These are phyloP conservation scores for Trametes maxima DNA, from an alignment of 768 basidiomycete species.

Conservation along the genomic window DNA sequence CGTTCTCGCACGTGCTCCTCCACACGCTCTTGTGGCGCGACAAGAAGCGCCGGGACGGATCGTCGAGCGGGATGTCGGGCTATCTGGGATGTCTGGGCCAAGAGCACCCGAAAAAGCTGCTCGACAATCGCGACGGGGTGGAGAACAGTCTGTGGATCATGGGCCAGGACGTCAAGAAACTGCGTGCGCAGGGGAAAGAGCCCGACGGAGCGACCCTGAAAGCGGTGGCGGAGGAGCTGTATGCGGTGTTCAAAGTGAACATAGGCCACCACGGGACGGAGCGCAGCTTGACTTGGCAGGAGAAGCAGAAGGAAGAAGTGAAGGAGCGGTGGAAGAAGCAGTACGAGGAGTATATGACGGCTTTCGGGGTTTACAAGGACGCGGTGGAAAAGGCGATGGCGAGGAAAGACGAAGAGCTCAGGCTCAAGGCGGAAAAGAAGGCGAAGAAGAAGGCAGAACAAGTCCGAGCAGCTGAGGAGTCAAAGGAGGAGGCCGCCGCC, in stretches of 20 bases:
- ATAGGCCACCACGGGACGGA: not conserved
- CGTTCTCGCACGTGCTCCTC: conserved; percentile 10
- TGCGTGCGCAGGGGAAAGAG: conserved; percentile 1
- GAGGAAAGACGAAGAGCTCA: not conserved
- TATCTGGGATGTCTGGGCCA: not conserved
- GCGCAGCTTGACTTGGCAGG: not conserved
- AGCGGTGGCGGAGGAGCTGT: not conserved
- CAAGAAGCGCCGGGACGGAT: not conserved
- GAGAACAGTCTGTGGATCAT: not conserved
- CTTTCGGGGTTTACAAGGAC: not conserved
- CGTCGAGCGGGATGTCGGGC: not conserved
- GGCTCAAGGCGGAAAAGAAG: not conserved
- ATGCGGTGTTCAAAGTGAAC: not conserved
- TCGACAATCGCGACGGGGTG: conserved; percentile 3
- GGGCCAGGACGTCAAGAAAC: not conserved
- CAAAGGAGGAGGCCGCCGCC: not conserved
- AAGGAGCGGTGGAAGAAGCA: not conserved
- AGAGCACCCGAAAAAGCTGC: not conserved
- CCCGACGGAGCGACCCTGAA: not conserved
- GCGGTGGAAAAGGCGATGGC: not conserved
- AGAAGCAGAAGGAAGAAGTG: not conserved
- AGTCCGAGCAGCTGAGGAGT: not conserved
- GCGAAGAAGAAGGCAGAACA: not conserved
- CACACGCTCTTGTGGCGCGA: conserved; percentile 5
- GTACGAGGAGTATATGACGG: conserved; percentile 10